These are phyloP conservation scores for Ogataea hybrid DNA, from an alignment of 1,139 yeast genomes.

Conservation along the genomic window DNA sequence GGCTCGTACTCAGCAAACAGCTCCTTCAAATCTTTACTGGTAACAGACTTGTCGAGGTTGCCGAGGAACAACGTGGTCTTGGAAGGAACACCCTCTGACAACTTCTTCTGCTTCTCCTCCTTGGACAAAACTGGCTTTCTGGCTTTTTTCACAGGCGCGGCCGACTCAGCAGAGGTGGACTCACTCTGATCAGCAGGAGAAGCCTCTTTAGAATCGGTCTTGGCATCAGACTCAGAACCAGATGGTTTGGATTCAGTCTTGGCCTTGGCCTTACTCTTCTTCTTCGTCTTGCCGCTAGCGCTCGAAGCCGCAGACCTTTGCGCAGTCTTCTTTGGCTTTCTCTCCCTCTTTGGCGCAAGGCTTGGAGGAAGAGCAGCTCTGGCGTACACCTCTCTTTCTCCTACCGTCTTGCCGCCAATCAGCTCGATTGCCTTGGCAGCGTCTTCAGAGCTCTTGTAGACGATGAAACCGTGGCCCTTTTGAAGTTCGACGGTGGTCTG, in stretches of 20 bases:
- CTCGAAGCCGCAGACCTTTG: constrained; percentile 27
- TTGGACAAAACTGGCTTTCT: constrained; percentile 18
- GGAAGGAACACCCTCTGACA: constrained; percentile 55
- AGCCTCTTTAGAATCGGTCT: constrained; percentile 8
- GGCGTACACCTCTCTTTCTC: constrained; percentile 47
- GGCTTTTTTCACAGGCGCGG: constrained; percentile 12
- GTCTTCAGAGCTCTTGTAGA: constrained; percentile 26
- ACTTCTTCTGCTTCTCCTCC: constrained; percentile 29
- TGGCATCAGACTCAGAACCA: constrained; percentile 6
- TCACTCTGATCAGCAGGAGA: constrained; percentile 8
- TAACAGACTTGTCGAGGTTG: constrained; percentile 51
- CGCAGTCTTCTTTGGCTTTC: constrained; percentile 13
- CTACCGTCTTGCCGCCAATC: constrained; percentile 44
- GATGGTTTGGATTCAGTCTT: constrained; percentile 25
- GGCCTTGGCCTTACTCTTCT: constrained; percentile 26
- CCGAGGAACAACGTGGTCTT: constrained; percentile 56
- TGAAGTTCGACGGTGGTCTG: constrained; percentile 23
- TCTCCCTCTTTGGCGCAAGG: constrained; percentile 28
- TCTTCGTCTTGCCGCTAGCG: constrained; percentile 10
- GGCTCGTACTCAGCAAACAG: constrained; percentile 50
- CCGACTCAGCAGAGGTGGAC: constrained; percentile 10
- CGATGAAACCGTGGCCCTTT: constrained; percentile 30
- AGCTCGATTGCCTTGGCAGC: constrained; percentile 46
- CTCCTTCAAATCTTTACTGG: constrained; percentile 42
- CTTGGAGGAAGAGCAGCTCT: constrained; percentile 50